These are phyloP conservation scores for Nectriaceae sp. DNA, from an alignment of 2,329 filamentous ascomycete genomes.

Conservation along the genomic window DNA sequence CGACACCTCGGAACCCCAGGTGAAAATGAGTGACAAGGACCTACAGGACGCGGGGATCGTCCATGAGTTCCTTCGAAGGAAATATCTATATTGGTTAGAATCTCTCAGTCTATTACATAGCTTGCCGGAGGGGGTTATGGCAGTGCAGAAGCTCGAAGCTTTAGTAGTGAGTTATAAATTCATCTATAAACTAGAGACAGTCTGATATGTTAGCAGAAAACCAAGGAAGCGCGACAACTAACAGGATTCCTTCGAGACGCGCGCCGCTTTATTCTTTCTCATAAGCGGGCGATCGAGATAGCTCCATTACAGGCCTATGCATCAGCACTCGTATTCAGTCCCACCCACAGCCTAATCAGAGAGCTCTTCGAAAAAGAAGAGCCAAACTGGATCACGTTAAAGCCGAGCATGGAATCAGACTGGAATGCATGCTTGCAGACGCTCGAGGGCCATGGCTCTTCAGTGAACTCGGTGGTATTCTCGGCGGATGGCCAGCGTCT, in stretches of 20 bases:
- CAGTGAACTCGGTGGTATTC: constrained; percentile 18
- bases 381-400: not conserved
- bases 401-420: not conserved
- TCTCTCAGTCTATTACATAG: constrained; percentile 37
- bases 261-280: constrained; percentile 29
- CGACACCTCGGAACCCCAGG: not conserved
- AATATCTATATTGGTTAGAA: constrained; percentile 47
- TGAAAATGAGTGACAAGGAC: not conserved
- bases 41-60: constrained; percentile 23
- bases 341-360: not conserved
- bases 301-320: constrained; percentile 35
- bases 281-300: constrained; percentile 27
- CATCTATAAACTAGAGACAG: not conserved
- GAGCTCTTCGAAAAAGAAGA: constrained; percentile 6
- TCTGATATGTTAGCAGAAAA: not conserved
- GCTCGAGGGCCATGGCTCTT: constrained; percentile 8
- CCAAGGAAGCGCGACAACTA: not conserved
- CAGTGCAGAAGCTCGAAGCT: constrained; percentile 8
- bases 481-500: constrained; percentile 8
- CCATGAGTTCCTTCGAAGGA: constrained; percentile 34
- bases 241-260: constrained; percentile 27
- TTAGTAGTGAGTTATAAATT: not conserved
- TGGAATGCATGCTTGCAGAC: constrained; percentile 3
- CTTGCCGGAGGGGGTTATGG: constrained; percentile 20
- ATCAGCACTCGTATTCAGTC: constrained; percentile 17